Evolutionary conservation across 306 rosid species (phyloP), one percentile per base, ranked within the genome.

Genomic region (Trifolium pratense): DNA sequence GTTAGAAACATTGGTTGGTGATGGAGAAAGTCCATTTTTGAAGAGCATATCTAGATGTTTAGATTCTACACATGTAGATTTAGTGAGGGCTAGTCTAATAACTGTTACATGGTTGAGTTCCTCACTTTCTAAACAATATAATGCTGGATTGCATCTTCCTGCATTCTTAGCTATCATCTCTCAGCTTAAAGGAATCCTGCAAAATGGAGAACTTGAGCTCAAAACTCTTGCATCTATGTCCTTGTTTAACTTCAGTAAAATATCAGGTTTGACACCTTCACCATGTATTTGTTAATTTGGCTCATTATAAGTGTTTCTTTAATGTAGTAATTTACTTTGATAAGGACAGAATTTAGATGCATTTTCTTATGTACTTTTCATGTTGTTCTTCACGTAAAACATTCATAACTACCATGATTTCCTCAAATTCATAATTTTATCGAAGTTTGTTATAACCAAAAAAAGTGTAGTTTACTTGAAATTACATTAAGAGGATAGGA

Each of bases 171-270:
- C 84, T 46, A 78, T 88, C 65, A 81, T 90, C 76, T 64, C 81
- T 73, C 65, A 72, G 75, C 70, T 92, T 23, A 85, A 84, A 74
- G 77, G 76, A 71, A 76, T 65, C 76, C 76, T 90, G 26, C 84
- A 86, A 75, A 80, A 81, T 43, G 81, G 74, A 58, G 83, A 79
- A 43, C 73, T 87, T 74, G 91, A 90, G 57, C 89, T 87, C 75
- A 84, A 80, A 73, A 75, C 82, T 78, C 90, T 92, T 79, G 91
- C 95, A 76, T 83, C 96, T 21, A 61, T 79, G 82, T 85, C 87
- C 73, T 84, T 92, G 77, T 86, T 88, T 77, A 86, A 88, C 81
- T 86, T 92, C 84, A 90, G 89, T 84, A 85, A 86, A 83, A 90
- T 83, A 42, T 79, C 98, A 75, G 98, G 96, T 92, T 71, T 15